Percentiles rank a stretch among this genome's conserved stretches.
These are phyloP conservation scores for Deinandra increscens DNA, from an alignment of 129 eudicot genomes.

Conservation along the genomic window DNA sequence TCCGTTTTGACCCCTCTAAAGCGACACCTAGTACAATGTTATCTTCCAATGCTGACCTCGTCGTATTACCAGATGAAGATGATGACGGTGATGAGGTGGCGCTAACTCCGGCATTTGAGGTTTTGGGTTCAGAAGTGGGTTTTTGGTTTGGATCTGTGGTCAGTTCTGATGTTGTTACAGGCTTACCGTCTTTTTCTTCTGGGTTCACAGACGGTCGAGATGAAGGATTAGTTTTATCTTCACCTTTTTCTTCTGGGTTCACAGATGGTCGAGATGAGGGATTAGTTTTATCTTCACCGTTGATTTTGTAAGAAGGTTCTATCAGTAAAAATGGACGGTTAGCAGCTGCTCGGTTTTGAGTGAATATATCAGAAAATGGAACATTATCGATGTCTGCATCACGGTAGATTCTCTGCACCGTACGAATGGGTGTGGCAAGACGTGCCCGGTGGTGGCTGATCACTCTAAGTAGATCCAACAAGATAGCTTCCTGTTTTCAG, in stretches of 20 bases:
- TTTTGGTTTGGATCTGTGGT: constrained; percentile 31
- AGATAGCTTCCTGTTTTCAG: constrained; percentile 59
- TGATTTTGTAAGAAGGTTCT: constrained; percentile 61
- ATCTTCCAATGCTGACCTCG: constrained; percentile 55
- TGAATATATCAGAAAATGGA: constrained; percentile 50
- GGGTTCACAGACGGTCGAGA: constrained; percentile 37
- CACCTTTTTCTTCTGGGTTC: constrained; percentile 43
- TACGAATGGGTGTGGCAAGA: constrained; percentile 82
- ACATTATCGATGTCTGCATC: constrained; percentile 54
- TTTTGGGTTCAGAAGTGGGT: constrained; percentile 15
- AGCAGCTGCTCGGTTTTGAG: constrained; percentile 42
- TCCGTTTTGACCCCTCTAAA: constrained; percentile 71
- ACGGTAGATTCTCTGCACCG: constrained; percentile 53
- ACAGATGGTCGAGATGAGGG: constrained; percentile 40
- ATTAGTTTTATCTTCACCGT: constrained; percentile 47
- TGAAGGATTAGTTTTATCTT: constrained; percentile 50
- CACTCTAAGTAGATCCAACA: constrained; percentile 76
- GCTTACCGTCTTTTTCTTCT: constrained; percentile 43
- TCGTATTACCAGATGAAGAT: constrained; percentile 23
- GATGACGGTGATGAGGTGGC: background rate
- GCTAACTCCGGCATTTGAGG: constrained; percentile 11
- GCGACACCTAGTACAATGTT: constrained; percentile 85
- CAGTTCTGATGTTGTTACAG: constrained; percentile 26
- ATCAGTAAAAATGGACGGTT: constrained; percentile 54
- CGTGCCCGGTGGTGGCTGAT: constrained; percentile 81